Percentiles rank a stretch among this genome's conserved stretches.
phyloP scores from a whole-genome alignment of 352 stramenopile genomes.

The Pythium diclinum region DNA sequence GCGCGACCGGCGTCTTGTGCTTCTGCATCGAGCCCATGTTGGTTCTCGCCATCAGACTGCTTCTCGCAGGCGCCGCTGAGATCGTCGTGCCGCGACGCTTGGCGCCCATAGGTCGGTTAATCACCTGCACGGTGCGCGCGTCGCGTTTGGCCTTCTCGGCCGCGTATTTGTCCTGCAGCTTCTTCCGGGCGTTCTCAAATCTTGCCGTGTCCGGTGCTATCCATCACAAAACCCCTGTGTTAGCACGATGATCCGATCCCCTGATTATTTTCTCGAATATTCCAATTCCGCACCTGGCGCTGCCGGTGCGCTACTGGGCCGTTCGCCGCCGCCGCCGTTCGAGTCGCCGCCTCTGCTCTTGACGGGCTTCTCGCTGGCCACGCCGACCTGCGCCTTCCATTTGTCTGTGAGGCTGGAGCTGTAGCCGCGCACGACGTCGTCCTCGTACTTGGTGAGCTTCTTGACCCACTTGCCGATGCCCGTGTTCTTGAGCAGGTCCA shows the following conservation, averaged over 20 bases:
- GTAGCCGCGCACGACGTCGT: slow-evolving; percentile 78
- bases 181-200: slow-evolving; percentile 68
- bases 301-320: background rate
- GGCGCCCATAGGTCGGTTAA: slow-evolving; percentile 57
- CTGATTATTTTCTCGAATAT: background rate
- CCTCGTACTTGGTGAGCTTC: slow-evolving; percentile 84
- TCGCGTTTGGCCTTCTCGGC: slow-evolving; percentile 66
- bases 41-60: slow-evolving; percentile 32
- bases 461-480: slow-evolving; percentile 79
- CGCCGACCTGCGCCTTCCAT: slow-evolving; percentile 73
- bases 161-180: slow-evolving; percentile 74
- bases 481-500: slow-evolving; percentile 69
- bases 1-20: background rate
- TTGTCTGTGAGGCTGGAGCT: slow-evolving; percentile 79
- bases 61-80: slow-evolving; percentile 55
- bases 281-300: slow-evolving; percentile 2
- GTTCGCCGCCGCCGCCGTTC: background rate
- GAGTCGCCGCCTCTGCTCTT: slow-evolving; percentile 12
- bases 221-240: background rate
- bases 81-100: slow-evolving; percentile 54
- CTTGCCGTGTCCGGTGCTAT: slow-evolving; percentile 39
- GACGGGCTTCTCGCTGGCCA: slow-evolving; percentile 27
- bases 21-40: slow-evolving; percentile 13
- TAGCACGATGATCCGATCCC: background rate
- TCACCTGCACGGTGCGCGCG: slow-evolving; percentile 70